phyloP scores from a whole-genome alignment of 495 filamentous ascomycete genomes.

The Penicillium dipodomyicola region DNA sequence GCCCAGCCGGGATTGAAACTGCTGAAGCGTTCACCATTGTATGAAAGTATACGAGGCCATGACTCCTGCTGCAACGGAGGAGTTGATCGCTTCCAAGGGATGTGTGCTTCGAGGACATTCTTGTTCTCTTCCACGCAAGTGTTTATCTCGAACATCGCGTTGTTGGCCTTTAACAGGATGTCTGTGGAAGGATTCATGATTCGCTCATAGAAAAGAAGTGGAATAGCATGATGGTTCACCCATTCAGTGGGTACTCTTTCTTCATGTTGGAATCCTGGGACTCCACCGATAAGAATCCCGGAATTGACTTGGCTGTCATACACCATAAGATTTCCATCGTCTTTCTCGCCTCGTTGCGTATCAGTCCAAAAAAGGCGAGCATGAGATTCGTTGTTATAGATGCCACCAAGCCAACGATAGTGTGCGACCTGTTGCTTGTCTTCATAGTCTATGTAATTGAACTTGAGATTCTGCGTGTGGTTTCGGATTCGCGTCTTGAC shows the following conservation, averaged over 20 bases:
- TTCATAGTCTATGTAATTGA: slow-evolving; percentile 23
- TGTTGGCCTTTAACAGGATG: slow-evolving; percentile 13
- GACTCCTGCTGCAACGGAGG: background rate
- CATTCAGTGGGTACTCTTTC: slow-evolving; percentile 32
- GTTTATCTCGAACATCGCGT: slow-evolving; percentile 14
- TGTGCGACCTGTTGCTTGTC: slow-evolving; percentile 13
- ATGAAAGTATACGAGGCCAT: slow-evolving; percentile 8
- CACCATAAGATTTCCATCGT: slow-evolving; percentile 20
- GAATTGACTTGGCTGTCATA: slow-evolving; percentile 30
- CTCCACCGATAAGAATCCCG: slow-evolving; percentile 30
- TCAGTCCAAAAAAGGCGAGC: slow-evolving; percentile 40
- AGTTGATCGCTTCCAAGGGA: background rate
- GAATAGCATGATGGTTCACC: slow-evolving; percentile 17
- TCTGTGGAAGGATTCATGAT: slow-evolving; percentile 29
- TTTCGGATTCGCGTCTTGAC: slow-evolving; percentile 7
- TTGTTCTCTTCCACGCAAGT: background rate
- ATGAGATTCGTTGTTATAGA: slow-evolving; percentile 28
- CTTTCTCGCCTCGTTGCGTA: slow-evolving; percentile 24
- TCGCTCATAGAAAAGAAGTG: slow-evolving; percentile 39
- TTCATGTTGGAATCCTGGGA: slow-evolving; percentile 6
- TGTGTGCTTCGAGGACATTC: slow-evolving; percentile 3
- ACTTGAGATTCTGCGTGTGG: slow-evolving; percentile 32
- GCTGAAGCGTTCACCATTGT: slow-evolving; percentile 10
- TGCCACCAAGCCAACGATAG: slow-evolving; percentile 47
- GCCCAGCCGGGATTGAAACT: slow-evolving; percentile 4